Evolutionary conservation across 2,329 filamentous ascomycete genomes (phyloP).

Genomic region (Aureobasidium sp.): DNA sequence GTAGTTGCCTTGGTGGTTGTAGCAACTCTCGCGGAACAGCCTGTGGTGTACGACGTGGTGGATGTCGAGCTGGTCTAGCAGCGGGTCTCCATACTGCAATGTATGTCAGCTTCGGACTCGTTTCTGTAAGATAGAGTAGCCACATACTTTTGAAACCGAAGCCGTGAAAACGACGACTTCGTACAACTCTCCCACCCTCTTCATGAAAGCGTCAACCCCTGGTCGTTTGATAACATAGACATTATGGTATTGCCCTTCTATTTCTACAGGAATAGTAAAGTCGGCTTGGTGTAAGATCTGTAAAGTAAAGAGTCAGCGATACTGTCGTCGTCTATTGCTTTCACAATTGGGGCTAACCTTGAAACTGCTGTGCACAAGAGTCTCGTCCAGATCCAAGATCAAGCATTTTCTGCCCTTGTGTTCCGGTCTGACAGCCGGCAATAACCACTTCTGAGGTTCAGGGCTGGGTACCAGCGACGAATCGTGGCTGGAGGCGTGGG

Average conservation of each 20-base stretch:
- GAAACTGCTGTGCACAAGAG: slow-evolving; percentile 95
- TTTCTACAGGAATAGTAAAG: slow-evolving; percentile 97
- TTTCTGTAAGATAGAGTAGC: neutral
- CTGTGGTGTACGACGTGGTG: slow-evolving; percentile 94
- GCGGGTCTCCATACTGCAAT: slow-evolving; percentile 83
- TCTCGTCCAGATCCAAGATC: slow-evolving; percentile 93
- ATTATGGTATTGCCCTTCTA: slow-evolving; percentile 98
- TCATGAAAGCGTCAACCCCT: slow-evolving; percentile 99
- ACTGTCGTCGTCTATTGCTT: neutral
- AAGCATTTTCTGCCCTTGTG: slow-evolving; percentile 87
- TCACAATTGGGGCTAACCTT: slow-evolving; percentile 56
- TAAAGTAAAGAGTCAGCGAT: neutral
- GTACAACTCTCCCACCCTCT: slow-evolving; percentile 92
- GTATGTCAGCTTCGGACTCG: slow-evolving; percentile 9
- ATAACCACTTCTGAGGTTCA: slow-evolving; percentile 59
- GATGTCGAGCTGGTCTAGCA: slow-evolving; percentile 94
- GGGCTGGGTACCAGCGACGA: slow-evolving; percentile 32
- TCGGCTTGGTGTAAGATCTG: slow-evolving; percentile 96
- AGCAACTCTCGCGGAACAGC: slow-evolving; percentile 95
- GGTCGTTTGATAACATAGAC: slow-evolving; percentile 99
- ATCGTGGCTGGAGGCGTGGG: slow-evolving; percentile 23
- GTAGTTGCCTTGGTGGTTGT: slow-evolving; percentile 98
- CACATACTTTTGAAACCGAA: slow-evolving; percentile 83
- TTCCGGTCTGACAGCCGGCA: slow-evolving; percentile 74
- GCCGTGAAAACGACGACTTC: slow-evolving; percentile 98